Conservation (phyloP, 2,329 filamentous ascomycete genomes). For the Aphanoascus verrucosus region DNA sequence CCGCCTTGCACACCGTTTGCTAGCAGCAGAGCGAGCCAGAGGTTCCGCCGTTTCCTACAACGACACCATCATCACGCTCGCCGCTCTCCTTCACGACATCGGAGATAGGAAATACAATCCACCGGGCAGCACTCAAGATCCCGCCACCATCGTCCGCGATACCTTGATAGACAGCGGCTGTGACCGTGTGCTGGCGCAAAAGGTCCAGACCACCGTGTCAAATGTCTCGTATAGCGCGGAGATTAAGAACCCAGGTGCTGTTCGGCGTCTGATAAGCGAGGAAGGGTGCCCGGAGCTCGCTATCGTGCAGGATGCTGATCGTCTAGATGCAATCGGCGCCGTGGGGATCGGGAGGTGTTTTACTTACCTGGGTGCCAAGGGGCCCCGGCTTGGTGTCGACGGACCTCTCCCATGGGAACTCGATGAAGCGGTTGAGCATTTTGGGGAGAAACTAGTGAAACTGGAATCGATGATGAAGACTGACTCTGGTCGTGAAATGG, state of each 20-base stretch:
- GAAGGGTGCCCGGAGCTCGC: conserved; percentile 58
- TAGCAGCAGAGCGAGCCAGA: conserved; percentile 38
- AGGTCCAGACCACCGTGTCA: conserved; percentile 61
- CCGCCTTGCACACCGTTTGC: conserved; percentile 57
- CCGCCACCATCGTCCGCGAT: conserved; percentile 24
- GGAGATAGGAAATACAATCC: conserved; percentile 71
- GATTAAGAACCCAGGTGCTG: conserved; percentile 50
- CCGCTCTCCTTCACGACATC: conserved; percentile 75
- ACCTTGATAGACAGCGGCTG: conserved; percentile 16
- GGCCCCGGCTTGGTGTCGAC: not conserved
- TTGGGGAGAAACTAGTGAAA: conserved; percentile 61
- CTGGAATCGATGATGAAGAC: conserved; percentile 57
- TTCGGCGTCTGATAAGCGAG: conserved; percentile 48
- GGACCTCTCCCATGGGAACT: conserved; percentile 36
- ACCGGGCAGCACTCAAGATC: conserved; percentile 22
- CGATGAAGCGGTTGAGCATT: conserved; percentile 59
- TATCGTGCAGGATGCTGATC: conserved; percentile 84
- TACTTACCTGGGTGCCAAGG: conserved; percentile 59
- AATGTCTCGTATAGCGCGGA: conserved; percentile 73
- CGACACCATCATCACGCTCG: conserved; percentile 51
- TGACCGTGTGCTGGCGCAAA: conserved; percentile 1
- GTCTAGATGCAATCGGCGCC: conserved; percentile 81
- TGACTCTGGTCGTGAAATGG: conserved; percentile 41
- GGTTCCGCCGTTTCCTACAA: conserved; percentile 34
- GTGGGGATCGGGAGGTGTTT: conserved; percentile 73